Percentiles rank a stretch among this genome's conserved stretches.
phyloP scores from a whole-genome alignment of 805 yeast species.

The Hanseniaspora clermontiae region DNA sequence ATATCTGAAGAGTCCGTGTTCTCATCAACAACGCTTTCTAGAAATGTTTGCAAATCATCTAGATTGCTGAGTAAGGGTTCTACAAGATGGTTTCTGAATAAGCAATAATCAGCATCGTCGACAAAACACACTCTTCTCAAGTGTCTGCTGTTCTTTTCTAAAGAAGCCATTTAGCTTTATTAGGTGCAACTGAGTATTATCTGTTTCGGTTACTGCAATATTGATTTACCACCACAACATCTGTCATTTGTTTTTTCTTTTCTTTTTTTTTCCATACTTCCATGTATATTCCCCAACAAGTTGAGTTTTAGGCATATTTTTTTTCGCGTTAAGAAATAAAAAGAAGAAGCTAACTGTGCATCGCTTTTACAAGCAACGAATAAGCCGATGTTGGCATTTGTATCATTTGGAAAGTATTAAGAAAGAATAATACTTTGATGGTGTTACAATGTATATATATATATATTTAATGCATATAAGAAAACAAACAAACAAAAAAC shows the following conservation, averaged over 20 bases:
- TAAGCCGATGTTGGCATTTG: too few species aligned
- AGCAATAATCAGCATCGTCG: not conserved
- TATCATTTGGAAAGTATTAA: too few species aligned
- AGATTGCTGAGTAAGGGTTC: conserved; percentile 1
- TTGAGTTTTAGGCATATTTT: too few species aligned
- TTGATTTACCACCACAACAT: not conserved
- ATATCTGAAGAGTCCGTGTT: not conserved
- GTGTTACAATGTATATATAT: too few species aligned
- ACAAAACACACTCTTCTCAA: conserved; percentile 4
- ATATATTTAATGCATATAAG: too few species aligned
- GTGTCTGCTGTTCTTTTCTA: not conserved
- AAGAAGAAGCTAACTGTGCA: too few species aligned
- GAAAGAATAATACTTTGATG: too few species aligned
- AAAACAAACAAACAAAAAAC: not conserved
- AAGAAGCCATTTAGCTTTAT: not conserved
- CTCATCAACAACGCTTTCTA: not conserved
- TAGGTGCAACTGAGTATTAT: not conserved
- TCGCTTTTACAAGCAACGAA: too few species aligned
- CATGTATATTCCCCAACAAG: too few species aligned
- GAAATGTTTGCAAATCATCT: not conserved
- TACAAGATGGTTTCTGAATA: conserved; percentile 1
- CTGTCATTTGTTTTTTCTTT: not conserved
- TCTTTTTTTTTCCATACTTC: too few species aligned
- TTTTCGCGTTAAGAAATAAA: too few species aligned
- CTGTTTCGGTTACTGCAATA: not conserved